These are phyloP conservation scores for Catenaria anguillulae DNA, from an alignment of 371 early-diverging fungal genomes.

Conservation along the genomic window DNA sequence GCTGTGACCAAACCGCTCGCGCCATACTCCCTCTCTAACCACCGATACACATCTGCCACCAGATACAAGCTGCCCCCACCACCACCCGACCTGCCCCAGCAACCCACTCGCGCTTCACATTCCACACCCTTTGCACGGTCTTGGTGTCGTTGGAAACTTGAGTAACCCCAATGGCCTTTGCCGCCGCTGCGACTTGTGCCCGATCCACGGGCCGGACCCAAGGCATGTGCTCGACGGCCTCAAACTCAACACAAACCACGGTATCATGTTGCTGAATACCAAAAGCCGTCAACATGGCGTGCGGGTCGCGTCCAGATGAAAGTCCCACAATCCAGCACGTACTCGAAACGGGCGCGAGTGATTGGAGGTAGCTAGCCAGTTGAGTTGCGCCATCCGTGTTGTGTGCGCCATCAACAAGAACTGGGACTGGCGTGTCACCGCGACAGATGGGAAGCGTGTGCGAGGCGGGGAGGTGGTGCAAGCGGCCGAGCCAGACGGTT, in stretches of 20 bases:
- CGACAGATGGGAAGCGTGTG: not conserved
- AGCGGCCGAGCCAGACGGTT: not conserved
- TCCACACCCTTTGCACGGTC: not conserved
- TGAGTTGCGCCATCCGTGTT: not conserved
- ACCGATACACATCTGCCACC: not conserved
- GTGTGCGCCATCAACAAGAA: not conserved
- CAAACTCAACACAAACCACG: not conserved
- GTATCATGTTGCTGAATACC: no score
- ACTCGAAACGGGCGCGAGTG: no score
- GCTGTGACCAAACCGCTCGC: no score
- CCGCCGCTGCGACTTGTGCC: not conserved
- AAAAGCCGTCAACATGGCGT: no score
- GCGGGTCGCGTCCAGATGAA: no score
- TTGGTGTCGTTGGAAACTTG: not conserved
- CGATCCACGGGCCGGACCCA: not conserved
- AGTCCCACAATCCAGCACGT: no score
- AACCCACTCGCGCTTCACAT: not conserved
- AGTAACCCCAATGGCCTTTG: not conserved
- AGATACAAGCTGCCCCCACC: not conserved
- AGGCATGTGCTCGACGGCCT: not conserved
- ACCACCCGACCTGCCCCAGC: not conserved
- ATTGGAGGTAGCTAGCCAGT: no score
- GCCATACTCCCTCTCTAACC: not conserved
- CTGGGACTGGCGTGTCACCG: not conserved
- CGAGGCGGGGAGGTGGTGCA: not conserved